phyloP scores from a whole-genome alignment of 345 rosid genomes.

The Euclidium syriacum region DNA sequence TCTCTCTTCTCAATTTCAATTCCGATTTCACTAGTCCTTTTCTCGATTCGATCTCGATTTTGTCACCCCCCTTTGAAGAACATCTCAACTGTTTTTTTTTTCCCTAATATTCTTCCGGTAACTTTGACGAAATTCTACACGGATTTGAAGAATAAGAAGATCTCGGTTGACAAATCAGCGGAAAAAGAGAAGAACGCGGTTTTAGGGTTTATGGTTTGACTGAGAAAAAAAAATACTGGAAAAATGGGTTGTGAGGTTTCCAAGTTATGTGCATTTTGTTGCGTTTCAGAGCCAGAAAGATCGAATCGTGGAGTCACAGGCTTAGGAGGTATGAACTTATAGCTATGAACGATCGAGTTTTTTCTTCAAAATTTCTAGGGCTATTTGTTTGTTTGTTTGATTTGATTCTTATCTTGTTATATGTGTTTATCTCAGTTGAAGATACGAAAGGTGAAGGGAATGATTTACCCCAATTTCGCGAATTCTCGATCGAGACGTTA shows the following conservation, averaged over 20 bases:
- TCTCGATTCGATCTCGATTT: conserved; percentile 15
- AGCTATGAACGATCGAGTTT: neutral
- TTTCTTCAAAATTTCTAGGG: neutral
- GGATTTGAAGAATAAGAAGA: conserved; percentile 17
- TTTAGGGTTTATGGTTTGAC: conserved; percentile 33
- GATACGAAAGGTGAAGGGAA: conserved; percentile 43
- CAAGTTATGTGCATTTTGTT: conserved; percentile 57
- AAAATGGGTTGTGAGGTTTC: conserved; percentile 58
- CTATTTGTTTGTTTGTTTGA: neutral
- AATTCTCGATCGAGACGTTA: conserved; percentile 69
- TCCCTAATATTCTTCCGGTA: too few relatives aligned
- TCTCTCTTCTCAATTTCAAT: neutral
- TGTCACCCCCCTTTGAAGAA: neutral
- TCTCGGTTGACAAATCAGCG: conserved; percentile 3
- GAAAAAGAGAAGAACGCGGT: neutral
- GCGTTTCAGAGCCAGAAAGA: conserved; percentile 52
- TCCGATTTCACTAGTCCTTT: neutral
- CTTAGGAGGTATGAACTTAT: too few relatives aligned
- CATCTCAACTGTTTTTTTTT: neutral
- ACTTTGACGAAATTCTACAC: neutral
- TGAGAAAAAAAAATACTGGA: neutral
- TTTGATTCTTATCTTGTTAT: neutral
- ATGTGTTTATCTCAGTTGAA: conserved; percentile 42
- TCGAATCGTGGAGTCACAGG: conserved; percentile 56
- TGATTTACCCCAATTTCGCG: conserved; percentile 58